Base-by-base conservation (phyloP, 1,139 yeast species). In the Sugiyamaella novakii region DNA sequence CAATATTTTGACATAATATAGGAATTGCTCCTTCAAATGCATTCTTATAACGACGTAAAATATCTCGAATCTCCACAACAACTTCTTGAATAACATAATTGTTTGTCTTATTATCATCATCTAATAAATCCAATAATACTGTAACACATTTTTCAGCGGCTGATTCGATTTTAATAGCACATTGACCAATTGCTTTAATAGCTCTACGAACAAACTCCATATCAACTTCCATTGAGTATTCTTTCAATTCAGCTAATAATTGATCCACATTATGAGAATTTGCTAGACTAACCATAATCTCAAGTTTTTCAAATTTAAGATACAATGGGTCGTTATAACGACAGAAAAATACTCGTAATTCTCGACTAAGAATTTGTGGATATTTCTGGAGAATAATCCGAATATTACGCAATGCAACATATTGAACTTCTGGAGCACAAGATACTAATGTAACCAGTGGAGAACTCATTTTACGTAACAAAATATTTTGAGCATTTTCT, bases 321-420 rank as follows among this genome's bases (percentile, higher is more conserved):
- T 94, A 94, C 46, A 91, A 75, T 12, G 98, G 98, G 68, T 94
- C 99, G 57, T 89, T 87, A 71, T 89, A 92, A 65, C 89, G 89
- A 63, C 92, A 83, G 72, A 88, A 94, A 62, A 94, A 94, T 6
- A 92, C 95, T 57, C 96, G 78, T 60, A 91, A 74, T 64, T 92
- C 97, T 55, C 82, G 82, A 25, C 85, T 76, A 55, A 92, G 75
- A 35, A 92, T 76, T 49, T 76, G 77, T 3, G 98, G 98, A 66
- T 87, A 88, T 64, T 87, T 86, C 65, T 92, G 96, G 57, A 92
- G 75, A 43, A 94, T 83, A 59, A 94, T 84, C 66, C 96, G 78
- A 55, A 94, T 89, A 67, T 92, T 94, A 65, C 92, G 85, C 62
- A 94, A 74, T 0, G 97, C 95, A 43, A 94, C 97, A 63, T 85